Base-by-base conservation (phyloP, 2,329 filamentous ascomycete species). In the Calonectria honghensis region DNA sequence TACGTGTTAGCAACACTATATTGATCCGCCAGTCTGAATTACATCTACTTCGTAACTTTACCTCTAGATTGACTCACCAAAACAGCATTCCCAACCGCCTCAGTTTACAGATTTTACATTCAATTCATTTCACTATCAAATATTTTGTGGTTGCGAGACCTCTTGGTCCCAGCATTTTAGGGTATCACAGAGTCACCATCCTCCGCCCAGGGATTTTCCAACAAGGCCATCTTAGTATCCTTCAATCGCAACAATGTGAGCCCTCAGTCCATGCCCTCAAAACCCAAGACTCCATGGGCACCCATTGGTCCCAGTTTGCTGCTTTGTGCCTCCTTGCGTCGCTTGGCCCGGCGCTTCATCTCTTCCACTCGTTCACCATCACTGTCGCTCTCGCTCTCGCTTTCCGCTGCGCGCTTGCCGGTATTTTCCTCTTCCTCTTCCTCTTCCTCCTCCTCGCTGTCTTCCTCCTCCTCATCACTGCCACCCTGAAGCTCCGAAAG, bases 401-500 rank as follows among this genome's bases (percentile, higher is more conserved):
- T 87, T 9, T 86, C 88, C 20, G 86, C 87, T 0, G 85, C 87
- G 31, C 89, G 88, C 65, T 91, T 90, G 10, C 87, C 87, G 7
- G 82, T 82, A 4, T 81, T 79, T 48, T 84, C 84, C 82, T 37
- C 35, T 10, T 87, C 80, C 76, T 84, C 88, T 76, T 84, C 88
- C 1, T 88, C 81, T 4, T 89, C 88, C 0, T 85, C 85, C 4
- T 89, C 88, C 0, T 85, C 85, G 0, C 88, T 87, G 0, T 85
- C 86, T 0, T 86, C 89, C 1, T 88, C 89, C 0, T 90, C 89
- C 1, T 88, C 88, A 1, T 83, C 83, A 2, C 79, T 79, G 37
- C 83, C 80, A 2, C 86, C 88, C 29, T 90, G 88, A 3, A 89
- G 83, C 72, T 87, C 88, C n/a, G 90, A 87, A 74, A 93, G 91